Evolutionary conservation across 768 basidiomycete genomes (phyloP).

Genomic region (Psilocybe cubensis): DNA sequence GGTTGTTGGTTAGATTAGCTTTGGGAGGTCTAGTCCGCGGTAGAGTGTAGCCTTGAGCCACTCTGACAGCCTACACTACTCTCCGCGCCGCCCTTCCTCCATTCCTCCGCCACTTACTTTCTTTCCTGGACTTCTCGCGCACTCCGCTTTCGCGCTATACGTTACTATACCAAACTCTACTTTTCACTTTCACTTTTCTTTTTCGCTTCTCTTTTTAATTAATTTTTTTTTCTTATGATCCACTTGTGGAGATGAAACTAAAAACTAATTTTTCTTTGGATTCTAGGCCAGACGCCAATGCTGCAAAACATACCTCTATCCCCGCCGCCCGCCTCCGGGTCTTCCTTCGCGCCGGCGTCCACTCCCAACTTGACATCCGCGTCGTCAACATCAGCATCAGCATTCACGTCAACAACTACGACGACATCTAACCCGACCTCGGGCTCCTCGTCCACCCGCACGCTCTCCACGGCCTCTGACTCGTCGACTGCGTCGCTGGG

Average conservation of each 20-base stretch:
- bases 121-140: too few relatives aligned
- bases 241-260: background rate
- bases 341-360: background rate
- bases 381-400: constrained; percentile 27
- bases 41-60: too few relatives aligned
- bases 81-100: too few relatives aligned
- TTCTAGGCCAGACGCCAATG: constrained; percentile 38
- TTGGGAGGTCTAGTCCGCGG: too few relatives aligned
- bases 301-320: constrained; percentile 30
- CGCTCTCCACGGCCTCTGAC: constrained; percentile 52
- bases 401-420: constrained; percentile 46
- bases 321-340: constrained; percentile 24
- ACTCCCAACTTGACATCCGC: background rate
- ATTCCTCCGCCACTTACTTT: too few relatives aligned
- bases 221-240: constrained; percentile 9
- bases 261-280: constrained; percentile 5
- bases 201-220: constrained; percentile 5
- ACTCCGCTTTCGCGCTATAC: too few relatives aligned
- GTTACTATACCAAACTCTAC: too few relatives aligned
- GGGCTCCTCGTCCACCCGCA: constrained; percentile 45
- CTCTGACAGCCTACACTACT: too few relatives aligned
- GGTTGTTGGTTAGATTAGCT: too few relatives aligned
- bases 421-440: constrained; percentile 23
- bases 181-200: background rate
- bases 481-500: constrained; percentile 38